Conservation (phyloP, 495 filamentous ascomycete species). For the Penicillium soppii region DNA sequence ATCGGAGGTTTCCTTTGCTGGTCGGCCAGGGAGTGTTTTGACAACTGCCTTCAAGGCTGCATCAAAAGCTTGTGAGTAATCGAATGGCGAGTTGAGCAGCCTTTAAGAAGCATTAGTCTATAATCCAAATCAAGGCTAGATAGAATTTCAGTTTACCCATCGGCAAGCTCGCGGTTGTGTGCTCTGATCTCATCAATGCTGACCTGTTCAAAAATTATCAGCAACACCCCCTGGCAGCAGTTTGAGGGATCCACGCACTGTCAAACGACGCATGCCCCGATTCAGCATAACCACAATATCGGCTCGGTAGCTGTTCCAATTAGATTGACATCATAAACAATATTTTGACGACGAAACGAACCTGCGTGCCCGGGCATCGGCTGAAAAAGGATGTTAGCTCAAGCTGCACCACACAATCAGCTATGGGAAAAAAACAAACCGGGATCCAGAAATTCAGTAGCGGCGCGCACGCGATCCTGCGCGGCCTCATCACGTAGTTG, state of each 20-base stretch:
- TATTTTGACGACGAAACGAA: constrained; percentile 23
- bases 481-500: constrained; percentile 80
- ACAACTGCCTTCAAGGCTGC: constrained; percentile 85
- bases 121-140: background rate
- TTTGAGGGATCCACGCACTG: constrained; percentile 36
- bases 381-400: constrained; percentile 32
- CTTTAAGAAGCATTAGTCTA: constrained; percentile 24
- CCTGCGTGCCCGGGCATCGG: constrained; percentile 59
- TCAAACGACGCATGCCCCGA: constrained; percentile 71
- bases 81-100: constrained; percentile 82
- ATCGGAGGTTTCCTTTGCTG: constrained; percentile 56
- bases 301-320: constrained; percentile 61
- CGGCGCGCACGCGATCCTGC: constrained; percentile 75
- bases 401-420: background rate
- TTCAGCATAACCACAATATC: constrained; percentile 94
- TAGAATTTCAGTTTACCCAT: constrained; percentile 54
- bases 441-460: constrained; percentile 83
- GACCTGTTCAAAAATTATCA: constrained; percentile 54
- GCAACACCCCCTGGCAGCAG: background rate
- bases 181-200: constrained; percentile 93
- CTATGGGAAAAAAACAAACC: constrained; percentile 56
- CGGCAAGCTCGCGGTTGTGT: constrained; percentile 85
- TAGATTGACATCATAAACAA: constrained; percentile 8
- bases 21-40: constrained; percentile 67
- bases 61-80: constrained; percentile 84